These are phyloP conservation scores for Neotropicomus parvogracilis DNA, from an alignment of 1,284 basidiomycete species.

Conservation along the genomic window DNA sequence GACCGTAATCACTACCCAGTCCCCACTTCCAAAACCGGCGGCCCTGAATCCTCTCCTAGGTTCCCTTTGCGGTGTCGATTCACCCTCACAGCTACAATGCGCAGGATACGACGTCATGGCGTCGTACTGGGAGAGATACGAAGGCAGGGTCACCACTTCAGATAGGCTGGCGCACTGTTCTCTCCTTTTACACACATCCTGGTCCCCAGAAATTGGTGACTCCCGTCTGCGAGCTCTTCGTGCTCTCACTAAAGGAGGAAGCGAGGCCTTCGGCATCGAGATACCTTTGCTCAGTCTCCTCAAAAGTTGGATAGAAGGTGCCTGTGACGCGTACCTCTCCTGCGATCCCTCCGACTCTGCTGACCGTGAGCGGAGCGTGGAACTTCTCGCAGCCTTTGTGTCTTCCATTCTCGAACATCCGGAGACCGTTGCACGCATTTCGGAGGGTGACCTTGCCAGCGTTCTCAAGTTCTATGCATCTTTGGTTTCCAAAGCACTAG, in stretches of 20 bases:
- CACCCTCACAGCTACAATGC: slow-evolving; percentile 54
- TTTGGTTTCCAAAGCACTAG: slow-evolving; percentile 53
- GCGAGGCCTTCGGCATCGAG: slow-evolving; percentile 65
- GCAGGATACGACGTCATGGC: slow-evolving; percentile 69
- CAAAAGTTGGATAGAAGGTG: slow-evolving; percentile 59
- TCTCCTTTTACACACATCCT: slow-evolving; percentile 51
- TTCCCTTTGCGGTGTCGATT: slow-evolving; percentile 50
- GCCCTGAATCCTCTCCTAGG: slow-evolving; percentile 54
- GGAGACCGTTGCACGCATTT: slow-evolving; percentile 54
- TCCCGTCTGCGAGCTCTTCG: slow-evolving; percentile 61
- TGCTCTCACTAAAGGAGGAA: slow-evolving; percentile 55
- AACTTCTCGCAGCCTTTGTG: slow-evolving; percentile 55
- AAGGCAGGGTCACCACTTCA: slow-evolving; percentile 45
- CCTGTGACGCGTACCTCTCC: slow-evolving; percentile 52
- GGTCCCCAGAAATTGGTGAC: slow-evolving; percentile 67
- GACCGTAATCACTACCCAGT: slow-evolving; percentile 39
- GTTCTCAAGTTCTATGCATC: slow-evolving; percentile 56
- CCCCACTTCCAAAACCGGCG: slow-evolving; percentile 47
- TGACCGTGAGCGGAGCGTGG: slow-evolving; percentile 61
- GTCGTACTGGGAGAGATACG: slow-evolving; percentile 59
- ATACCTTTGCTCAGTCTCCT: slow-evolving; percentile 50
- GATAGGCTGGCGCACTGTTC: slow-evolving; percentile 61
- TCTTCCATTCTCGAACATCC: slow-evolving; percentile 45
- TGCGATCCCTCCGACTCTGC: slow-evolving; percentile 41
- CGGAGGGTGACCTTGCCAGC: slow-evolving; percentile 50